Conservation (phyloP, 768 basidiomycete species). For the Exsudoporus frostii region DNA sequence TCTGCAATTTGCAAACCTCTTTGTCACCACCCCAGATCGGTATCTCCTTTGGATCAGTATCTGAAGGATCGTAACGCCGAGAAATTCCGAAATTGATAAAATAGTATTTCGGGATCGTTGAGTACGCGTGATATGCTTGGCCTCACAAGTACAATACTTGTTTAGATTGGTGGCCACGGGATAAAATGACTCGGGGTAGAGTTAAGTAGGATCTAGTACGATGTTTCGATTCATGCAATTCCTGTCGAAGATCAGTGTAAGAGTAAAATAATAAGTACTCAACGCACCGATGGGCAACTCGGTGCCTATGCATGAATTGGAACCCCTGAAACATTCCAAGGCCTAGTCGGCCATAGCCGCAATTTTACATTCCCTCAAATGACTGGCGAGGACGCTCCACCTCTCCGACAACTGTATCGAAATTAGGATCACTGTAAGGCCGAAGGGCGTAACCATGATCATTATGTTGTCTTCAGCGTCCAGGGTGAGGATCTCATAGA, state of each 20-base stretch:
- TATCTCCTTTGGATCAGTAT: conserved; percentile 23
- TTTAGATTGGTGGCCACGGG: conserved; percentile 9
- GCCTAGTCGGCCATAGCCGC: not conserved
- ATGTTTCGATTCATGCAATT: conserved; percentile 31
- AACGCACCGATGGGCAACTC: conserved; percentile 30
- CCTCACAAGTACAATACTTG: conserved; percentile 14
- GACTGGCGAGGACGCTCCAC: conserved; percentile 28
- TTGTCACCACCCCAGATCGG: conserved; percentile 41
- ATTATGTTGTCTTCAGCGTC: conserved; percentile 6
- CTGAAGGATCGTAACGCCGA: conserved; percentile 24
- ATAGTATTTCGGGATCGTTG: conserved; percentile 31
- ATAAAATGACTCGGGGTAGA: conserved; percentile 30
- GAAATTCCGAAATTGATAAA: conserved; percentile 39
- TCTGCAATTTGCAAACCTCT: conserved; percentile 38
- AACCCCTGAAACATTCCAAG: conserved; percentile 26
- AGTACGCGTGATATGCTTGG: conserved; percentile 31
- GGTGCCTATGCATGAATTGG: conserved; percentile 35
- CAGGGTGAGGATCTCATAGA: conserved; percentile 14
- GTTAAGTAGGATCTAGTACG: conserved; percentile 25
- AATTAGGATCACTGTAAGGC: conserved; percentile 13
- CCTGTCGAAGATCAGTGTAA: conserved; percentile 7
- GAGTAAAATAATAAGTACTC: no score
- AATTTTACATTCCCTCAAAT: conserved; percentile 23
- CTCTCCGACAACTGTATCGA: conserved; percentile 11
- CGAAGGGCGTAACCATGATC: conserved; percentile 33